Evolutionary conservation across 345 rosid species (phyloP).

Genomic region (Arabidopsis arenosa): DNA sequence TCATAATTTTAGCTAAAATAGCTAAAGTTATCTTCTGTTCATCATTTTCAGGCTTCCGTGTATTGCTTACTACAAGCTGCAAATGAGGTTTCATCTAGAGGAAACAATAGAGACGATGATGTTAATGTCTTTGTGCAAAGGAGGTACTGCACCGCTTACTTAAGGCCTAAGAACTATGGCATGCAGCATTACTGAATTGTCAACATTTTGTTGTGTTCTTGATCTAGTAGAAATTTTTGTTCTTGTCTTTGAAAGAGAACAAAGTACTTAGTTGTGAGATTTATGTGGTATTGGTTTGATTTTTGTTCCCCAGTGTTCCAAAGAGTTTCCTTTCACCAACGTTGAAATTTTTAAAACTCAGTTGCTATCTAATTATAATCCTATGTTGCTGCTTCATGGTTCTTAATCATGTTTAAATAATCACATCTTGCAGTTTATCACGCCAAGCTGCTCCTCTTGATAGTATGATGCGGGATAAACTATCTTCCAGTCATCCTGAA

Average conservation of each 20-base stretch:
- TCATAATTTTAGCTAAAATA: constrained; percentile 24
- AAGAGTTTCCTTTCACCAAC: constrained; percentile 8
- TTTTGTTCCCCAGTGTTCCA: constrained; percentile 10
- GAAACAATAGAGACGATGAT: constrained; percentile 78
- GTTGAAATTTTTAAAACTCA: neutral
- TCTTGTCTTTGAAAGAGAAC: neutral
- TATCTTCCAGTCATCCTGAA: constrained; percentile 78
- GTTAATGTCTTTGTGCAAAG: constrained; percentile 73
- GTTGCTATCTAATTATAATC: neutral
- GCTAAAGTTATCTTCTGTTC: constrained; percentile 42
- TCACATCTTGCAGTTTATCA: constrained; percentile 63
- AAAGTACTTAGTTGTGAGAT: neutral
- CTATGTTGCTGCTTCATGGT: constrained; percentile 3
- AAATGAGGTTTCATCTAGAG: constrained; percentile 77
- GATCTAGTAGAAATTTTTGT: neutral
- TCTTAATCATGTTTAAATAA: constrained; percentile 26
- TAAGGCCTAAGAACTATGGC: constrained; percentile 9
- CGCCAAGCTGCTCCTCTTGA: constrained; percentile 82
- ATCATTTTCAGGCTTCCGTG: constrained; percentile 75
- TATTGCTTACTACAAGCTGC: constrained; percentile 91
- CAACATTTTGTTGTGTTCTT: neutral
- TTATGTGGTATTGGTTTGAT: constrained; percentile 11
- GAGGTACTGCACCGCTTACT: constrained; percentile 57
- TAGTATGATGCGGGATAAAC: constrained; percentile 79
- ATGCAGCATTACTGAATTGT: constrained; percentile 36